Base-by-base conservation (phyloP, 2,329 filamentous ascomycete species). In the Trichophyton rubrum region DNA sequence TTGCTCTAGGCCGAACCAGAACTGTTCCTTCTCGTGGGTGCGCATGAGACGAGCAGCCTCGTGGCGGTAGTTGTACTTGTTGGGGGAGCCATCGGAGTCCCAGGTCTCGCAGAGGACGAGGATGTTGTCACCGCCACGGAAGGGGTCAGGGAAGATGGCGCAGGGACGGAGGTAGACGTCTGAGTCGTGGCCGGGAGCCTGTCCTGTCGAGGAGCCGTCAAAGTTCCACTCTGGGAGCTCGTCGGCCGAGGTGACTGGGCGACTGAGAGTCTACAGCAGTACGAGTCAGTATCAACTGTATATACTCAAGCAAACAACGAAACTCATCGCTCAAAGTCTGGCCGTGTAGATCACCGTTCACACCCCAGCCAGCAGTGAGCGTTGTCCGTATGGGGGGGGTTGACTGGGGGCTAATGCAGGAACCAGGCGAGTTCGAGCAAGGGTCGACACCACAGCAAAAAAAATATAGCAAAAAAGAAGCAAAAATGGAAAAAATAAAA, bases 1-100 rank as follows among this genome's bases (percentile, higher is more conserved):
- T 75, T 97, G 92, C 75, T 96, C 92, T 17, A 99, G 85, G 78
- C 93, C 93, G 78, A 97, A 99, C 93, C 92, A 97, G 72, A 93
- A 91, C 74, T 88, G 82, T 70, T 92, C 86, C 61, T 85, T 80
- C 74, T 85, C 85, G 76, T 96, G 85, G 65, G 85, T 82, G 76
- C 93, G 85, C 89, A 97, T 95, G 70, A 96, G 81, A 76, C 93
- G 87, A 72, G 84, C 84, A 71, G 86, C 88, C 72, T 97, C 92
- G 75, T 96, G 88, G 68, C 93, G 89, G 86, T 87, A 89, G 87
- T 99, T 99, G 87, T 84, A 97, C 78, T 95, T 91, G 86, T 97
- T 99, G 77, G 93, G 93, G 65, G 85, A 90, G 73, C 90, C 91
- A 77, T 96, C 91, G 66, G 88, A 81, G 74, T 92, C 90, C 88